Base-by-base conservation (phyloP, 129 eudicot species). In the Gnaphalium uliginosum region DNA sequence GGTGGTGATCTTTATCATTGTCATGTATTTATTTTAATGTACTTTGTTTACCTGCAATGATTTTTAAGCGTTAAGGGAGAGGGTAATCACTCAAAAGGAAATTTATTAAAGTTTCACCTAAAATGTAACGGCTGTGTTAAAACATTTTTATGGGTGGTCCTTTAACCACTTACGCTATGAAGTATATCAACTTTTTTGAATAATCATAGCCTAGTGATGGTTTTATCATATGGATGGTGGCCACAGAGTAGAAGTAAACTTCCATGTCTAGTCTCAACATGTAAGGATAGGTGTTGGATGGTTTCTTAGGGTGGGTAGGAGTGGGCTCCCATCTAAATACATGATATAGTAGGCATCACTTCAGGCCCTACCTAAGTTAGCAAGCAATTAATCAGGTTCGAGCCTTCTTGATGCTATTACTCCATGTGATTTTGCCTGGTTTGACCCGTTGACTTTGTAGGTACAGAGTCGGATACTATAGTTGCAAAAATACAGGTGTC, bases 161-260 rank as follows among this genome's bases (percentile, higher is more conserved):
- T 39, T 10, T 39, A 10, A 39, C 46, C 46, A 39, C 46, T 39
- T 14, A 10, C 3, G 3, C 46, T 9, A 39, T 8, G 46, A 39
- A 39, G 46, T 8, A 39, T 39, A 39, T 39, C 46, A n/a, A 53
- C 59, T 39, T 39, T 53, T 53, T 53, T 53, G 3, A 7, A 53
- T 9, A 53, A 53, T 8, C 57, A 15, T 39, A 18, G 43, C 27
- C n/a, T 37, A 59, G 39, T 39, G 26, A 62, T 61, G 19, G 61
- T 39, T 62, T 61, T 59, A 41, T 61, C 43, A 50, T 66, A 61
- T 48, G 43, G 72, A 48, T 50, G 24, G 53, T 64, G 64, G 56
- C 69, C 58, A 73, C 18, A 24, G 68, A 37, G 39, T 59, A 25
- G 46, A 39, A 39, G 14, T 39, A 39, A 39, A 9, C 46, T 39